A percentile compares a stretch with the other conserved stretches of the same genome.
Evolutionary conservation across 108 stramenopile species (phyloP).

Genomic region (Pseudonitzschia multiseries): DNA sequence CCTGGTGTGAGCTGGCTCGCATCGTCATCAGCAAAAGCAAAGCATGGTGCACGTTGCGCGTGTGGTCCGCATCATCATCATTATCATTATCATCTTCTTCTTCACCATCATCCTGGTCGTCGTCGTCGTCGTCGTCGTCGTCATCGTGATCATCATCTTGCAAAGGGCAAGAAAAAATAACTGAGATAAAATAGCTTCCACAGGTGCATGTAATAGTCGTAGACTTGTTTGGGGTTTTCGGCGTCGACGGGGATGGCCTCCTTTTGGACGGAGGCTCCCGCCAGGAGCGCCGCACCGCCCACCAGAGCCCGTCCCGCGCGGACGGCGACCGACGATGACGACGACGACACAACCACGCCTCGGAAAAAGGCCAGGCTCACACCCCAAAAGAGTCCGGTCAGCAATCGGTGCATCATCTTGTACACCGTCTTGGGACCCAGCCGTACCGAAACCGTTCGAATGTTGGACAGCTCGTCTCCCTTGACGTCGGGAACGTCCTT

Average conservation of each 20-base stretch:
- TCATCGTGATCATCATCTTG: constrained; percentile 58
- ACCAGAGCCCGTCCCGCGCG: constrained; percentile 53
- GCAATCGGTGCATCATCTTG: constrained; percentile 23
- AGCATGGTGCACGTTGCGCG: too few relatives aligned
- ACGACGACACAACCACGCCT: constrained; percentile 35
- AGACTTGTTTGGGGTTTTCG: constrained; percentile 69
- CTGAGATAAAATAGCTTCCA: constrained; percentile 89
- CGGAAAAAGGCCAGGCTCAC: constrained; percentile 52
- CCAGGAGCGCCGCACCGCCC: constrained; percentile 53
- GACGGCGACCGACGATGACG: constrained; percentile 39
- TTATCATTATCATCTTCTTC: too few relatives aligned
- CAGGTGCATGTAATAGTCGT: constrained; percentile 85
- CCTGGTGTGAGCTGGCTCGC: too few relatives aligned
- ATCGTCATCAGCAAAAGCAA: too few relatives aligned
- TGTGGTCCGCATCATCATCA: too few relatives aligned
- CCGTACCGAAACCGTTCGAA: constrained; percentile 79
- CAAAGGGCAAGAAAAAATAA: constrained; percentile 78
- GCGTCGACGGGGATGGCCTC: constrained; percentile 67
- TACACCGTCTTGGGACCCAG: constrained; percentile 59
- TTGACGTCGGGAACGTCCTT: constrained; percentile 88
- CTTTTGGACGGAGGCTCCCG: constrained; percentile 61
- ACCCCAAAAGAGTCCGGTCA: constrained; percentile 40
- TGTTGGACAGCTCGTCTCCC: constrained; percentile 74
- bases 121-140: too few relatives aligned
- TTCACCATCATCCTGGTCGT: too few relatives aligned